Evolutionary conservation across 2,329 filamentous ascomycete genomes (phyloP).

Genomic region (Alternaria sp.): DNA sequence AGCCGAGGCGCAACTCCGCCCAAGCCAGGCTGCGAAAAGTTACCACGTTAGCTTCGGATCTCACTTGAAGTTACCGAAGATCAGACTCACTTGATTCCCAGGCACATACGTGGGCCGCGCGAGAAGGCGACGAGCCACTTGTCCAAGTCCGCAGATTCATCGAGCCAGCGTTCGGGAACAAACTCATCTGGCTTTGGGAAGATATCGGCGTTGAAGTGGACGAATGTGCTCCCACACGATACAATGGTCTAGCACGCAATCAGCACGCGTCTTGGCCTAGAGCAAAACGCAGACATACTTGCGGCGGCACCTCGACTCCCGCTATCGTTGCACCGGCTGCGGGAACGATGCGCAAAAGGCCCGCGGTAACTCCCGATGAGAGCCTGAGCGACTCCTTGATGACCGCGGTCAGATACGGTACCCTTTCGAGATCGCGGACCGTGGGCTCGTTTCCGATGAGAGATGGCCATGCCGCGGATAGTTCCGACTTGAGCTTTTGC

Average conservation of each 20-base stretch:
- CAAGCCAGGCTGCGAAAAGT: constrained; percentile 37
- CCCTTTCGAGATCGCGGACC: constrained; percentile 45
- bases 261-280: not conserved
- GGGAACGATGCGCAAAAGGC: constrained; percentile 33
- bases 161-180: constrained; percentile 42
- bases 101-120: constrained; percentile 44
- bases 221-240: constrained; percentile 40
- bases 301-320: constrained; percentile 24
- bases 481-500: constrained; percentile 48
- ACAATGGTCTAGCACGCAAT: constrained; percentile 26
- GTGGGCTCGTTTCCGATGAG: constrained; percentile 32
- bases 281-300: constrained; percentile 16
- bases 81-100: constrained; percentile 35
- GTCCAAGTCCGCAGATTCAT: constrained; percentile 30
- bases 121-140: constrained; percentile 44
- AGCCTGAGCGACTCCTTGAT: constrained; percentile 51
- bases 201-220: constrained; percentile 40
- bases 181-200: constrained; percentile 40
- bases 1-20: constrained; percentile 40
- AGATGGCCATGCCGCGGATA: constrained; percentile 47
- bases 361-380: constrained; percentile 41
- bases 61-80: not conserved
- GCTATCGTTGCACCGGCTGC: constrained; percentile 27
- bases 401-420: constrained; percentile 44
- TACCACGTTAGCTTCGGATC: not conserved